Percentiles rank a stretch among this genome's conserved stretches.
Evolutionary conservation across 192 early-diverging fungal genomes (phyloP).

Genomic region (Gamsiella multidivaricata): DNA sequence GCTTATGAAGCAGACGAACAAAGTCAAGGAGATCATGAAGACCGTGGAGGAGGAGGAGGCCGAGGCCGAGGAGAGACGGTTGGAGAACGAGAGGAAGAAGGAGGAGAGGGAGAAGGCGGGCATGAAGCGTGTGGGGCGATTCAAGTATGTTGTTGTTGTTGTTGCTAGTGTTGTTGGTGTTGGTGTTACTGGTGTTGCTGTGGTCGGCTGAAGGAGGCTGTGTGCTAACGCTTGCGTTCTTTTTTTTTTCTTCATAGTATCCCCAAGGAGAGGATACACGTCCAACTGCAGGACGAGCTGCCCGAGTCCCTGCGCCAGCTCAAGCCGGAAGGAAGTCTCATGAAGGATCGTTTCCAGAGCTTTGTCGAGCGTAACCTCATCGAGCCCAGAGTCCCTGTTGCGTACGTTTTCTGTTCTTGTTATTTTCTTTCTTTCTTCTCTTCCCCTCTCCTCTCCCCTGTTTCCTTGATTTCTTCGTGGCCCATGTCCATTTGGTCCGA

Average conservation of each 20-base stretch:
- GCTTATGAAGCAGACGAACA: slow-evolving; percentile 62
- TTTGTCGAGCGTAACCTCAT: slow-evolving; percentile 67
- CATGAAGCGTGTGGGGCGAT: slow-evolving; percentile 54
- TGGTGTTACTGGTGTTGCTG: too few species aligned
- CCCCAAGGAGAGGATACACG: slow-evolving; percentile 55
- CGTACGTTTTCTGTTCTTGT: slow-evolving; percentile 22
- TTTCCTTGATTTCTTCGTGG: too few species aligned
- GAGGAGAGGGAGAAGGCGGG: slow-evolving; percentile 51
- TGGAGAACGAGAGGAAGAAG: slow-evolving; percentile 36
- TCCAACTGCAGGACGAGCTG: slow-evolving; percentile 62
- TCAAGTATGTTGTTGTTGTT: slow-evolving; percentile 39
- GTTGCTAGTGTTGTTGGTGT: not conserved
- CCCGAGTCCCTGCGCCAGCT: slow-evolving; percentile 59
- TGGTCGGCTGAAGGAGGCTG: too few species aligned
- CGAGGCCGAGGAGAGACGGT: slow-evolving; percentile 41
- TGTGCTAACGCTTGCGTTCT: too few species aligned
- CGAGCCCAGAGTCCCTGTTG: slow-evolving; percentile 61
- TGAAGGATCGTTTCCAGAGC: slow-evolving; percentile 66
- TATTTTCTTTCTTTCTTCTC: not conserved
- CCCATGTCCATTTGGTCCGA: too few species aligned
- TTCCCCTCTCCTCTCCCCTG: too few species aligned
- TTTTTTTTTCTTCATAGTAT: slow-evolving; percentile 29
- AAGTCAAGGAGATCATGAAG: slow-evolving; percentile 61
- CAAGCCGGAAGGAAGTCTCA: slow-evolving; percentile 71
- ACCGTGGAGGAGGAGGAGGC: slow-evolving; percentile 54